These are phyloP conservation scores for Collybia nuda DNA, from an alignment of 768 basidiomycete genomes.

Conservation along the genomic window DNA sequence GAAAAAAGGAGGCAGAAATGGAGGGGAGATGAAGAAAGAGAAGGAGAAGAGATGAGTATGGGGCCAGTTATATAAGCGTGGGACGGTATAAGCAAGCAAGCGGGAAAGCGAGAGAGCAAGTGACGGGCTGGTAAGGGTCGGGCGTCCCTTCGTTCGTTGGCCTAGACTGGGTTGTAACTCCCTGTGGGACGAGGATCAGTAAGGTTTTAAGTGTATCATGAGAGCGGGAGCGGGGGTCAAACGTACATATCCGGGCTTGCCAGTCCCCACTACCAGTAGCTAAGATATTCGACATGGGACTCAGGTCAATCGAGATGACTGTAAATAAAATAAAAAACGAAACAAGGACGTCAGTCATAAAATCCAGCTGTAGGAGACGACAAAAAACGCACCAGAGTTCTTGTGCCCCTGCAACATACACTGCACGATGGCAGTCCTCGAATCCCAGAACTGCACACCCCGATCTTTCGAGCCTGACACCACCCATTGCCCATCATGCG, in stretches of 20 bases:
- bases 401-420: slow-evolving; percentile 86
- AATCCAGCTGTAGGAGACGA: too few relatives aligned
- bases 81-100: too few relatives aligned
- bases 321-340: neutral
- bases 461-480: slow-evolving; percentile 95
- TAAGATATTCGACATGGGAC: slow-evolving; percentile 42
- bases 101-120: neutral
- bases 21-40: too few relatives aligned
- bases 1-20: too few relatives aligned
- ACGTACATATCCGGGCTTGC: slow-evolving; percentile 55
- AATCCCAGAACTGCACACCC: slow-evolving; percentile 93
- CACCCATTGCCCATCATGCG: slow-evolving; percentile 91
- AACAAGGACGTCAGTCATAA: too few relatives aligned
- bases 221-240: neutral
- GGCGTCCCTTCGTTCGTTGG: neutral
- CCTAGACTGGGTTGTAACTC: neutral
- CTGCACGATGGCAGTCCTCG: slow-evolving; percentile 73
- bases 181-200: neutral
- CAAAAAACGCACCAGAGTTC: slow-evolving; percentile 38
- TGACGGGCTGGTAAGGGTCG: neutral
- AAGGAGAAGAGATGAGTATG: too few relatives aligned
- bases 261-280: slow-evolving; percentile 58
- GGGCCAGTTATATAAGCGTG: too few relatives aligned
- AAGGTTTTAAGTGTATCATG: too few relatives aligned
- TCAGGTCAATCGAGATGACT: slow-evolving; percentile 52